Evolutionary conservation across 176 grass and related monocot genomes (phyloP).

Genomic region (Secale cereale): DNA sequence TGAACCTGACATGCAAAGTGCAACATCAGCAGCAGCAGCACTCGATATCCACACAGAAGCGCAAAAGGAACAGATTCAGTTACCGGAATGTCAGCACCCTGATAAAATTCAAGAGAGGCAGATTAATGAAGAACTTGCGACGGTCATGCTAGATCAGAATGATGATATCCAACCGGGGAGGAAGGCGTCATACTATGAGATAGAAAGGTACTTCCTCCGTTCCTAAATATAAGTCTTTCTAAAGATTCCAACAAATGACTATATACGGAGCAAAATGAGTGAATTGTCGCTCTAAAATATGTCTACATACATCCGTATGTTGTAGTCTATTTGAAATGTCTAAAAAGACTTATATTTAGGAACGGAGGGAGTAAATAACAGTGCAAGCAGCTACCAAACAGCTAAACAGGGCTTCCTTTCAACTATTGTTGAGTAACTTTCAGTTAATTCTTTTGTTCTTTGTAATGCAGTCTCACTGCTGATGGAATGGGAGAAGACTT

Average conservation of each 20-base stretch:
- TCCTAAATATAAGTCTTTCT: too few relatives aligned
- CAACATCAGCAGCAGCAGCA: background rate
- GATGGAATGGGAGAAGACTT: slow-evolving; percentile 27
- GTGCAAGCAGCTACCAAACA: background rate
- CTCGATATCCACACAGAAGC: background rate
- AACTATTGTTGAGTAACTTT: background rate
- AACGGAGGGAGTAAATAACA: too few relatives aligned
- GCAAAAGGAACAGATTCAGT: background rate
- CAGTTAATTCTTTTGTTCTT: background rate
- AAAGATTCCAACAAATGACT: too few relatives aligned
- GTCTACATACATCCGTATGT: too few relatives aligned
- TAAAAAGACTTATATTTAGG: too few relatives aligned
- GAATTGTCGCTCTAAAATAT: too few relatives aligned
- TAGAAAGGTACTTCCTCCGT: too few relatives aligned
- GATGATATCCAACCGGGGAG: background rate
- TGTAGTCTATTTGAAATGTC: too few relatives aligned
- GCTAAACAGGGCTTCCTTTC: background rate
- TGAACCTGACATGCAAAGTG: background rate
- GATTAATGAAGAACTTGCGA: slow-evolving; percentile 1
- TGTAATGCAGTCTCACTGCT: slow-evolving; percentile 30
- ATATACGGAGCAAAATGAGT: too few relatives aligned
- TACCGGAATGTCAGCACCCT: background rate
- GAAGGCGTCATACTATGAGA: slow-evolving; percentile 26
- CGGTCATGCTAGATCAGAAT: background rate
- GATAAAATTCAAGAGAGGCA: background rate